Evolutionary conservation across 805 yeast species (phyloP), one percentile per base, ranked within the genome.

Genomic region (Candida patagonica): DNA sequence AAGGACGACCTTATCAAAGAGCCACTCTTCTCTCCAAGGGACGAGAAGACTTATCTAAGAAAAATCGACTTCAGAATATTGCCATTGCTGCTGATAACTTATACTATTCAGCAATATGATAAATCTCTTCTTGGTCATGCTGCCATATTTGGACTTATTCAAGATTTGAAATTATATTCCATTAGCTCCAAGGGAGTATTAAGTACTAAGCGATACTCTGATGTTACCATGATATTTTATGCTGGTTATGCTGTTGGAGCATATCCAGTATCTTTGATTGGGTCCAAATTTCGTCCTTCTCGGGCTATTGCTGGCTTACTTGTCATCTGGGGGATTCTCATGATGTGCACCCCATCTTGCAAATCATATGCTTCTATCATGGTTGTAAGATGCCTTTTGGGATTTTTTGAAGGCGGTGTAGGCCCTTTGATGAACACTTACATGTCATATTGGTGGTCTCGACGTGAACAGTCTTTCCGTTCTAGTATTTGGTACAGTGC

Each of bases 381-480:
- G 20, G 63, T 66, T 9, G 55, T 69, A 12, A 61, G 80, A 50
- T 65, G 66, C 3, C 48, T 73, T 31, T 51, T 73, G 24, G 80
- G 80, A n/a, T 54, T 64, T 44, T 56, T 71, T 2, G 80, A 74
- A 51, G 61, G 71, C 43, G 61, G 66, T 15, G 68, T 76, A 16
- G 68, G 76, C 16, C 81, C 83, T 3, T n/a, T n/a, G n/a, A n/a
- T n/a, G n/a, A n/a, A n/a, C n/a, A n/a, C n/a, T n/a, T n/a, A n/a
- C n/a, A n/a, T n/a, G n/a, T n/a, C n/a, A n/a, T n/a, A n/a, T n/a
- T 78, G 75, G 60, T 78, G 75, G 59, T 69, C 70, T 6, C 46
- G 56, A 12, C 41, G 42, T 6, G 59, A 57, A 40, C 74, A 75
- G 37, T 78, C 80, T 10, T 42, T 74, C 4, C 74, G 76, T 49